Percentiles rank a stretch among this genome's conserved stretches.
Evolutionary conservation across 768 basidiomycete species (phyloP).

Genomic region (Pleurotus tuber-regium): DNA sequence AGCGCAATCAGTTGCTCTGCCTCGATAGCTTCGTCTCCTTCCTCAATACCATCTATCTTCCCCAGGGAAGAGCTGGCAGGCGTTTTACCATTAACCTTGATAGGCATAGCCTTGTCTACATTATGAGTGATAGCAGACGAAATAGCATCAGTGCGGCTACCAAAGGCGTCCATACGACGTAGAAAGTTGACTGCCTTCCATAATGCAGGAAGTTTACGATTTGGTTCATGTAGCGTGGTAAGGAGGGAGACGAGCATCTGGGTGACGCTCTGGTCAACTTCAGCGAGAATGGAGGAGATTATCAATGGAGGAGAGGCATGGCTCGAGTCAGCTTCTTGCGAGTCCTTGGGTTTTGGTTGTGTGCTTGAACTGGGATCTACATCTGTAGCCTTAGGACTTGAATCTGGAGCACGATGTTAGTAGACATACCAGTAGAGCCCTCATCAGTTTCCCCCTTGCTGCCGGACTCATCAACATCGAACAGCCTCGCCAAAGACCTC

Average conservation of each 20-base stretch:
- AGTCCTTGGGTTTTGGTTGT: background rate
- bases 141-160: slow-evolving; percentile 5
- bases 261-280: slow-evolving; percentile 64
- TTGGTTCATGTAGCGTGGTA: slow-evolving; percentile 74
- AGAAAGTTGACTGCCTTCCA: slow-evolving; percentile 91
- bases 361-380: background rate
- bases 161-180: slow-evolving; percentile 74
- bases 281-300: slow-evolving; percentile 59
- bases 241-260: slow-evolving; percentile 81
- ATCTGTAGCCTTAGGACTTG: slow-evolving; percentile 8
- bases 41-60: slow-evolving; percentile 14
- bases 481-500: slow-evolving; percentile 36
- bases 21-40: slow-evolving; percentile 27
- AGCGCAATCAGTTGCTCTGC: slow-evolving; percentile 81
- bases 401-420: too few species aligned
- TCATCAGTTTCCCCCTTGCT: background rate
- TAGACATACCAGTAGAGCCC: too few species aligned
- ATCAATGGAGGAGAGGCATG: slow-evolving; percentile 41
- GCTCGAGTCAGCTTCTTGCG: slow-evolving; percentile 22
- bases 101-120: background rate
- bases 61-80: slow-evolving; percentile 15
- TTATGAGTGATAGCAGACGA: background rate
- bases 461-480: background rate
- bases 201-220: slow-evolving; percentile 79
- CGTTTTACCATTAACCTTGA: slow-evolving; percentile 11